phyloP scores from a whole-genome alignment of 2,329 filamentous ascomycete genomes.

The Mycosphaerella sp. region DNA sequence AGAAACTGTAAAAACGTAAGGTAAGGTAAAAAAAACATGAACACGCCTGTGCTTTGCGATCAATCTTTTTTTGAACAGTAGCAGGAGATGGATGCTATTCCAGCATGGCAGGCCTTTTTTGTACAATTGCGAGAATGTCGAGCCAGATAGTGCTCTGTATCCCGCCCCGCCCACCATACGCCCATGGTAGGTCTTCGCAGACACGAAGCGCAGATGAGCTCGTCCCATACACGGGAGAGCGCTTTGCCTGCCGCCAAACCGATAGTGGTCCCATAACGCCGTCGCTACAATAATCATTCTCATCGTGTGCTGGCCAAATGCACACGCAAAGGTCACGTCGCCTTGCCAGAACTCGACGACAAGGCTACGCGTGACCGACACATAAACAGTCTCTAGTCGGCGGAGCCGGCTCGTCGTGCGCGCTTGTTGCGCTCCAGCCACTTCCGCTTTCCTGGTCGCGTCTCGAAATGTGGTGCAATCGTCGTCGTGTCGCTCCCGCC shows the following conservation, averaged over 20 bases:
- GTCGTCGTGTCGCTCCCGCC: conserved; percentile 67
- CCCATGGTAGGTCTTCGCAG: not conserved
- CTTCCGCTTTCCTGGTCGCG: conserved; percentile 71
- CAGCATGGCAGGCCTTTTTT: not conserved
- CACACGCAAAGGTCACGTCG: not conserved
- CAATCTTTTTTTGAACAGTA: not conserved
- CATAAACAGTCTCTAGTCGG: not conserved
- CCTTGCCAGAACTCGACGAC: not conserved
- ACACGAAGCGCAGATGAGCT: not conserved
- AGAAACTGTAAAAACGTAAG: too few species aligned
- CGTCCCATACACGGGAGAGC: not conserved
- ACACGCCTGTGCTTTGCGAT: not conserved
- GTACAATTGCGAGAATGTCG: conserved; percentile 2
- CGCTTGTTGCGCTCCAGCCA: conserved; percentile 46
- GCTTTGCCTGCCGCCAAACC: not conserved
- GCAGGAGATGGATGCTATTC: not conserved
- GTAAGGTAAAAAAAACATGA: too few species aligned
- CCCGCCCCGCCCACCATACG: not conserved
- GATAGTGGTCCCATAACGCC: not conserved
- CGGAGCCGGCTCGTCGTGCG: conserved; percentile 18
- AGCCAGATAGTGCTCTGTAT: not conserved
- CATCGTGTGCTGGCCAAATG: not conserved
- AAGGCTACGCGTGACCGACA: not conserved
- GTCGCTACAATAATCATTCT: not conserved
- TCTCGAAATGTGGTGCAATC: conserved; percentile 81